Evolutionary conservation across 805 yeast genomes (phyloP).

Genomic region (Helenozyma rhizophorensis): DNA sequence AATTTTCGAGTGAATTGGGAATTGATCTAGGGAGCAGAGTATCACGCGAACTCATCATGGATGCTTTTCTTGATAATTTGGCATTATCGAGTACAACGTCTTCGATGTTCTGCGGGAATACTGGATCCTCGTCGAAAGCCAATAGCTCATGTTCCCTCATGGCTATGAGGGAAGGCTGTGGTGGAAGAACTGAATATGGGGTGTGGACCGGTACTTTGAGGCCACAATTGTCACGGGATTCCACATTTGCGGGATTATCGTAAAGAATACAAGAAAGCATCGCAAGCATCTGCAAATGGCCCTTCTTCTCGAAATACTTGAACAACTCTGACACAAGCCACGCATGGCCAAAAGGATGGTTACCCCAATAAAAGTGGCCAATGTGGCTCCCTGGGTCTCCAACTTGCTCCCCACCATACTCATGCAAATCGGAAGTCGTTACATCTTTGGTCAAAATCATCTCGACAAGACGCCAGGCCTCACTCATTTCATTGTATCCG

Average conservation of each 20-base stretch:
- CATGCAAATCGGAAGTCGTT: conserved; percentile 6
- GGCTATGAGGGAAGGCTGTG: conserved; percentile 16
- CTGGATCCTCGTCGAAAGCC: conserved; percentile 1
- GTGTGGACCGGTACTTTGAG: conserved; percentile 43
- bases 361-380: conserved; percentile 63
- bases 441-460: conserved; percentile 41
- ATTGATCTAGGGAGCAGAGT: conserved; percentile 8
- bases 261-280: conserved; percentile 73
- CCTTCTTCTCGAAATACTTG: conserved; percentile 54
- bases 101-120: too few relatives aligned
- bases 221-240: conserved; percentile 9
- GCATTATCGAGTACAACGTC: too few relatives aligned
- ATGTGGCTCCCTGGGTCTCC: conserved; percentile 5
- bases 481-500: conserved; percentile 60
- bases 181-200: conserved; percentile 37
- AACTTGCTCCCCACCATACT: conserved; percentile 5
- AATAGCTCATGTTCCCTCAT: conserved; percentile 7
- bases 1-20: conserved; percentile 1
- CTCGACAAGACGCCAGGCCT: conserved; percentile 68
- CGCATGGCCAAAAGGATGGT: conserved; percentile 69
- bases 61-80: conserved; percentile 7
- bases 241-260: conserved; percentile 30
- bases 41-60: conserved; percentile 9
- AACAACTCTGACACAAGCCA: conserved; percentile 64
- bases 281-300: conserved; percentile 85